Conservation (phyloP, 441 rosid species). For the Viola pubescens region DNA sequence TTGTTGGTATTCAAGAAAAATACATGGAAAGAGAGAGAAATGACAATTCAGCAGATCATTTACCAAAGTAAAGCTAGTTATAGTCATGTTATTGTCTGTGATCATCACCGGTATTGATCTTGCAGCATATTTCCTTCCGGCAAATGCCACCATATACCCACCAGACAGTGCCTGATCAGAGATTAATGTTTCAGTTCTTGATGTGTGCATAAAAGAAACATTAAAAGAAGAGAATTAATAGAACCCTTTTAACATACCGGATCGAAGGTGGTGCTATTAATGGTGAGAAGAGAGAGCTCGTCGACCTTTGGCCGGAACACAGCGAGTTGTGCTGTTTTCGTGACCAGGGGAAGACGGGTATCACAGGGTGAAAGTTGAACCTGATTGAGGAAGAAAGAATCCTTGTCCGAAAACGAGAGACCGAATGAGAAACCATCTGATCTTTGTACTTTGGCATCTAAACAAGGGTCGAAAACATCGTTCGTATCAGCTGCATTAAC, state of each 20-base stretch:
- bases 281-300: slow-evolving; percentile 72
- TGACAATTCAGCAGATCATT: not conserved
- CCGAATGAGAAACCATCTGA: slow-evolving; percentile 81
- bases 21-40: not conserved
- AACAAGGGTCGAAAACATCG: slow-evolving; percentile 53
- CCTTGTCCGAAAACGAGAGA: slow-evolving; percentile 54
- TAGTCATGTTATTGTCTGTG: slow-evolving; percentile 41
- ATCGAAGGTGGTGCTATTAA: slow-evolving; percentile 36
- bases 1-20: not conserved
- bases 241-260: slow-evolving; percentile 35
- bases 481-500: slow-evolving; percentile 49
- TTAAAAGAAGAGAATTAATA: not conserved
- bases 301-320: slow-evolving; percentile 75
- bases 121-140: slow-evolving; percentile 83
- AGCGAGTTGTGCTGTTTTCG: slow-evolving; percentile 46
- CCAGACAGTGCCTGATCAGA: slow-evolving; percentile 39
- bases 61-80: slow-evolving; percentile 88
- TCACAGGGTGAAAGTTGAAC: slow-evolving; percentile 87
- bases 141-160: slow-evolving; percentile 76
- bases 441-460: slow-evolving; percentile 51
- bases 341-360: slow-evolving; percentile 48
- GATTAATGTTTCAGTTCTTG: not conserved
- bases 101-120: slow-evolving; percentile 65
- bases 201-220: not conserved
- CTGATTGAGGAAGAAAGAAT: slow-evolving; percentile 50